These are phyloP conservation scores for Phytophthora sp. DNA, from an alignment of 352 stramenopile species.

Conservation along the genomic window DNA sequence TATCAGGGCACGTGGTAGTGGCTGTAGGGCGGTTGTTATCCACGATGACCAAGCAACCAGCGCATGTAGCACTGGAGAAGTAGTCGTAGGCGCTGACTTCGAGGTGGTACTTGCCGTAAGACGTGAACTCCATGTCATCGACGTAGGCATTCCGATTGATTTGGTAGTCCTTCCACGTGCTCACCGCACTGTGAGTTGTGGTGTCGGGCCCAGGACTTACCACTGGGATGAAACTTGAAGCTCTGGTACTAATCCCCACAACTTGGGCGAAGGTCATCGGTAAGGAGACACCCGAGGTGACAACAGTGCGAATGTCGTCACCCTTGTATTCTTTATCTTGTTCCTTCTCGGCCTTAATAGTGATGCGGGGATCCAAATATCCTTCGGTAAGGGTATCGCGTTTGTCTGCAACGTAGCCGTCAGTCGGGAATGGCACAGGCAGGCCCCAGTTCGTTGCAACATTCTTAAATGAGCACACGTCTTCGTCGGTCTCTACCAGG, in stretches of 20 bases:
- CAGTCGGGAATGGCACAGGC: slow-evolving; percentile 54
- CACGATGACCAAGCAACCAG: slow-evolving; percentile 59
- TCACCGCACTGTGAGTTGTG: slow-evolving; percentile 5
- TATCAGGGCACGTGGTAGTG: slow-evolving; percentile 42
- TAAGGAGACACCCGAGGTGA: slow-evolving; percentile 3
- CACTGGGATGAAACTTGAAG: slow-evolving; percentile 10
- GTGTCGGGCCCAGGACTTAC: slow-evolving; percentile 2
- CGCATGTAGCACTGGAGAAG: slow-evolving; percentile 39
- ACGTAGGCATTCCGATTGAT: slow-evolving; percentile 37
- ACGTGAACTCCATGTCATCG: slow-evolving; percentile 44
- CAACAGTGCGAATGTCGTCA: slow-evolving; percentile 7
- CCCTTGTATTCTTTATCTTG: slow-evolving; percentile 29
- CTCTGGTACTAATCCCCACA: slow-evolving; percentile 3
- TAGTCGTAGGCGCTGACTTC: slow-evolving; percentile 63
- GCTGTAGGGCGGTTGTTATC: slow-evolving; percentile 56
- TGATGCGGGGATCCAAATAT: slow-evolving; percentile 21
- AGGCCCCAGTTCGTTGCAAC: slow-evolving; percentile 46
- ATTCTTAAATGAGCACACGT: slow-evolving; percentile 39
- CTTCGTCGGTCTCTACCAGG: slow-evolving; percentile 27
- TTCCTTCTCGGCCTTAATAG: slow-evolving; percentile 11
- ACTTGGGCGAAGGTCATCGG: slow-evolving; percentile 21
- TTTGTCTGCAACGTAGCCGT: slow-evolving; percentile 61
- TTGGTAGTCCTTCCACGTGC: slow-evolving; percentile 68
- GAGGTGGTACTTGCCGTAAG: slow-evolving; percentile 65
- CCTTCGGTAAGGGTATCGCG: slow-evolving; percentile 34